Conservation (phyloP, 1,139 yeast genomes). For the Zygosaccharomyces sapae region DNA sequence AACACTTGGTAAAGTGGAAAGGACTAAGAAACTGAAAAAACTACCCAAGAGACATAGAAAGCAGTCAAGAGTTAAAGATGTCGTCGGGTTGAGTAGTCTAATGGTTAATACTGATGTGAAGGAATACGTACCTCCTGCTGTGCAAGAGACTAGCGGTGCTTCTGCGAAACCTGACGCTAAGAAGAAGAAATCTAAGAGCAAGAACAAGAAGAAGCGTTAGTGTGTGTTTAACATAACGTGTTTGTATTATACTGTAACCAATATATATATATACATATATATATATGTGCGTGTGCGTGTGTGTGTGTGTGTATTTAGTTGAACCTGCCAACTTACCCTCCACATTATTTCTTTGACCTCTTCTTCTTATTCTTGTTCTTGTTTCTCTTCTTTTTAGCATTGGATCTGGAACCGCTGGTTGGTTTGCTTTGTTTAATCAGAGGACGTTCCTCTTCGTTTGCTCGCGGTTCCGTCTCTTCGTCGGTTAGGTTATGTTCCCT, state of each 20-base stretch:
- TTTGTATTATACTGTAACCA: slow-evolving; percentile 1
- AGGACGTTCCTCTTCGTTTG: not conserved
- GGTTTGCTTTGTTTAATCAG: not conserved
- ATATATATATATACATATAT: slow-evolving; percentile 7
- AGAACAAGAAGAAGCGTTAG: slow-evolving; percentile 27
- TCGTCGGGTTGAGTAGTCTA: slow-evolving; percentile 29
- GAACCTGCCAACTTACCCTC: slow-evolving; percentile 2
- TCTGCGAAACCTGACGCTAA: slow-evolving; percentile 7
- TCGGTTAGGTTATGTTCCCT: slow-evolving; percentile 17
- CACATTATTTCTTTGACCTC: slow-evolving; percentile 15
- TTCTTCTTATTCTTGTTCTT: slow-evolving; percentile 28
- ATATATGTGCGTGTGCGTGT: slow-evolving; percentile 4
- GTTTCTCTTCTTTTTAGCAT: slow-evolving; percentile 12
- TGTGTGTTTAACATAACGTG: slow-evolving; percentile 1
- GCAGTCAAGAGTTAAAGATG: slow-evolving; percentile 18
- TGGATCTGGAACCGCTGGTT: slow-evolving; percentile 9
- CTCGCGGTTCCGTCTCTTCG: slow-evolving; percentile 8
- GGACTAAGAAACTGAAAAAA: slow-evolving; percentile 14
- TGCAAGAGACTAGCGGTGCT: slow-evolving; percentile 2
- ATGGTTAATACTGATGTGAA: slow-evolving; percentile 32
- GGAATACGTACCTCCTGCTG: slow-evolving; percentile 24
- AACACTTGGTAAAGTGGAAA: slow-evolving; percentile 24
- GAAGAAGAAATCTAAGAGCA: slow-evolving; percentile 22
- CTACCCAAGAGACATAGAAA: slow-evolving; percentile 11
- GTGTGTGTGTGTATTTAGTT: slow-evolving; percentile 1